phyloP scores from a whole-genome alignment of 2,329 filamentous ascomycete genomes.

The Colletotrichum orbiculare region DNA sequence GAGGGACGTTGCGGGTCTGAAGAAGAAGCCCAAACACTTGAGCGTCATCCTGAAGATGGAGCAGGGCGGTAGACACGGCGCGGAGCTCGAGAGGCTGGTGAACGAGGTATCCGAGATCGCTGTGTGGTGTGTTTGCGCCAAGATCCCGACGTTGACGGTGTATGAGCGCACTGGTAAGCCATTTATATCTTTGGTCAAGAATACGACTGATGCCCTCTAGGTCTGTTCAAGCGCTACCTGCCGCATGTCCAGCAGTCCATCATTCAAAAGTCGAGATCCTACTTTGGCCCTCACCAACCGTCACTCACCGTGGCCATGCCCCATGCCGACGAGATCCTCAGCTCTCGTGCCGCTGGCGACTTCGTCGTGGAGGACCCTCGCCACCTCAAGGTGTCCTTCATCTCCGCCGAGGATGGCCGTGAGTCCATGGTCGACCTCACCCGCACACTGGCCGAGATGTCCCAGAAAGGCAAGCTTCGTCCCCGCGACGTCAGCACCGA shows the following conservation, averaged over 20 bases:
- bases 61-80: conserved; percentile 73
- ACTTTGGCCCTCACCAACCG: conserved; percentile 84
- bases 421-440: conserved; percentile 96
- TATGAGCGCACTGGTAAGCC: conserved; percentile 89
- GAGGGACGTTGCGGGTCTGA: conserved; percentile 82
- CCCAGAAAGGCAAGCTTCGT: conserved; percentile 85
- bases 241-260: conserved; percentile 85
- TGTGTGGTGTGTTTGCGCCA: conserved; percentile 91
- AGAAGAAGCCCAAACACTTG: conserved; percentile 83
- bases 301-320: conserved; percentile 68
- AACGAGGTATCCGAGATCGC: conserved; percentile 92
- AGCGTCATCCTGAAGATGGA: conserved; percentile 86
- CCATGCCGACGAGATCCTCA: conserved; percentile 53
- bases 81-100: conserved; percentile 84
- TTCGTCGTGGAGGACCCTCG: conserved; percentile 44
- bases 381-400: conserved; percentile 74
- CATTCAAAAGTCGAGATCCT: conserved; percentile 81
- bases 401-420: conserved; percentile 89
- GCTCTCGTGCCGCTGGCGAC: conserved; percentile 41
- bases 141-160: conserved; percentile 87
- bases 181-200: not conserved
- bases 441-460: conserved; percentile 94
- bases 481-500: conserved; percentile 86
- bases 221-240: conserved; percentile 89
- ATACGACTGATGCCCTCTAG: conserved; percentile 56